Conservation (phyloP, 345 rosid species). For the Gossypium thurberi region DNA sequence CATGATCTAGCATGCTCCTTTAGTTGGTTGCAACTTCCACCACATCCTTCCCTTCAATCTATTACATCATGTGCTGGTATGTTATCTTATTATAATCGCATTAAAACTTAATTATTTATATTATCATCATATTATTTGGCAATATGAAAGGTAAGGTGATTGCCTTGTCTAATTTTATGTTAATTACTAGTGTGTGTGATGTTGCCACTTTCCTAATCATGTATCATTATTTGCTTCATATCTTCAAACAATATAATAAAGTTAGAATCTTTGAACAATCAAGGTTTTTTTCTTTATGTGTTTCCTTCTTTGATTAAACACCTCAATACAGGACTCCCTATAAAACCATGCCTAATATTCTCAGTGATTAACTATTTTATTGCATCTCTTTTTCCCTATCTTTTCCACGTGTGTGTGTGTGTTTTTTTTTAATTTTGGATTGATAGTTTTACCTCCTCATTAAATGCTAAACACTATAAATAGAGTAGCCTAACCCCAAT, state of each 20-base stretch:
- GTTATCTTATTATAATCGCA: too few relatives aligned
- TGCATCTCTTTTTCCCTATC: neutral
- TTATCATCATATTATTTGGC: neutral
- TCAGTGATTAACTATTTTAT: neutral
- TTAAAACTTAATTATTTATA: neutral
- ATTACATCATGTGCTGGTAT: too few relatives aligned
- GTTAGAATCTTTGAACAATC: neutral
- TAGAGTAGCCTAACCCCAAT: neutral
- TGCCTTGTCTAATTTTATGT: neutral
- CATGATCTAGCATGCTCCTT: constrained; percentile 27
- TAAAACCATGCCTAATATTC: neutral
- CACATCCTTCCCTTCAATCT: too few relatives aligned
- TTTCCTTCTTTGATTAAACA: neutral
- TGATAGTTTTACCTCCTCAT: too few relatives aligned
- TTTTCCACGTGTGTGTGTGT: neutral
- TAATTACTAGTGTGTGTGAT: neutral
- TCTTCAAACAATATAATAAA: constrained; percentile 6
- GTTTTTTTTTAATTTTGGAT: too few relatives aligned
- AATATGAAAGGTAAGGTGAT: neutral
- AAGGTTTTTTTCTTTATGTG: too few relatives aligned
- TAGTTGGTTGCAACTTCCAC: constrained; percentile 21
- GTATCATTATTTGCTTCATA: neutral
- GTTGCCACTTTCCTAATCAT: constrained; percentile 9
- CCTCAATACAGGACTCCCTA: neutral
- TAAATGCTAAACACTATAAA: neutral